Percentiles rank a stretch among this genome's conserved stretches.
These are phyloP conservation scores for Botryotinia narcissicola DNA, from an alignment of 2,329 filamentous ascomycete genomes.

Conservation along the genomic window DNA sequence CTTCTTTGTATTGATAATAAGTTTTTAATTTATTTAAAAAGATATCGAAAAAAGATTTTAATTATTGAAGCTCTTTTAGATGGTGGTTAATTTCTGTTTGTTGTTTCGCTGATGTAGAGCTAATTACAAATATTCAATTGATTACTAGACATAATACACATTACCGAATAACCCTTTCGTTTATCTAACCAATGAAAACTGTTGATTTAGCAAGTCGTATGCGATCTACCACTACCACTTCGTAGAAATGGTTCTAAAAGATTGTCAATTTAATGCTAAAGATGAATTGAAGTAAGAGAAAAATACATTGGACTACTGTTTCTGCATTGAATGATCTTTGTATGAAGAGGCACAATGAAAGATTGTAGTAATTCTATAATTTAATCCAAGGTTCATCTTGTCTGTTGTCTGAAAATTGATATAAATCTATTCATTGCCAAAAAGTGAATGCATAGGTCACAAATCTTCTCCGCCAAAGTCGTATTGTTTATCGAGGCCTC, in stretches of 20 bases:
- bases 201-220: background rate
- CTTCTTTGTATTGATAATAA: no score
- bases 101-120: no score
- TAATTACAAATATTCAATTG: no score
- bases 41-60: no score
- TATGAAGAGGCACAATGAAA: background rate
- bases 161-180: background rate
- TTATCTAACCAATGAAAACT: background rate
- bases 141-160: background rate
- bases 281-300: background rate
- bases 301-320: background rate
- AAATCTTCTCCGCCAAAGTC: background rate
- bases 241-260: background rate
- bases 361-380: fast-evolving
- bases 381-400: no score
- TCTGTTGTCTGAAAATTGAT: background rate
- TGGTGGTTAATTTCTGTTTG: no score
- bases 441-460: background rate
- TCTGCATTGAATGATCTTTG: background rate
- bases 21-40: no score
- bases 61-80: no score
- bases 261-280: background rate
- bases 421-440: background rate
- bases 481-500: background rate
- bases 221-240: background rate